These are phyloP conservation scores for Basidiobolus meristosporus DNA, from an alignment of 371 early-diverging fungal genomes.

Conservation along the genomic window DNA sequence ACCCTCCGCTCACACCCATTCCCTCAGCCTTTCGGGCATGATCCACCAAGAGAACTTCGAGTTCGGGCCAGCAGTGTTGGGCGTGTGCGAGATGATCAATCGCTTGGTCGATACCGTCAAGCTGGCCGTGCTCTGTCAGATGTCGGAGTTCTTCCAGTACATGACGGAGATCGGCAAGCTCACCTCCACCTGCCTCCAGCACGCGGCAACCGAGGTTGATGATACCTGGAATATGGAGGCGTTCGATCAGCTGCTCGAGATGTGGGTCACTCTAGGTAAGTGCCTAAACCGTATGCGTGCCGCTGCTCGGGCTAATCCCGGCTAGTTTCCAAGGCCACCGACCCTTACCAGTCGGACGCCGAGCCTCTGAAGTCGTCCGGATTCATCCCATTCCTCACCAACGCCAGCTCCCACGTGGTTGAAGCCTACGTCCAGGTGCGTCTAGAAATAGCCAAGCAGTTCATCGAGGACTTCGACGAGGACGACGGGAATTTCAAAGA, in stretches of 20 bases:
- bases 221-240: conserved; percentile 41
- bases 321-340: too few species aligned
- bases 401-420: conserved; percentile 30
- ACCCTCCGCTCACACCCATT: neutral
- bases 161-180: conserved; percentile 37
- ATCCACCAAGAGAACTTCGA: too few species aligned
- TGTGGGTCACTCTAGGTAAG: conserved; percentile 45
- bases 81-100: conserved; percentile 22
- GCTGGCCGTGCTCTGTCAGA: conserved; percentile 15
- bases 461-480: conserved; percentile 26
- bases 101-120: conserved; percentile 19
- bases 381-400: conserved; percentile 29
- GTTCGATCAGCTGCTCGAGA: conserved; percentile 42
- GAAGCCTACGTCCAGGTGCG: conserved; percentile 43
- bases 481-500: conserved; percentile 47
- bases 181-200: conserved; percentile 32
- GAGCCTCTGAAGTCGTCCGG: too few species aligned
- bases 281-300: too few species aligned
- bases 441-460: conserved; percentile 29
- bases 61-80: conserved; percentile 23
- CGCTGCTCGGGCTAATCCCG: too few species aligned
- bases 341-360: too few species aligned
- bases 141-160: conserved; percentile 35
- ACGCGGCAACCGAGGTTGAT: conserved; percentile 22
- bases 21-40: too few species aligned